A percentile compares a stretch with the other conserved stretches of the same genome.
Evolutionary conservation across 345 rosid species (phyloP).

Genomic region (Zanthoxylum bungeanum): DNA sequence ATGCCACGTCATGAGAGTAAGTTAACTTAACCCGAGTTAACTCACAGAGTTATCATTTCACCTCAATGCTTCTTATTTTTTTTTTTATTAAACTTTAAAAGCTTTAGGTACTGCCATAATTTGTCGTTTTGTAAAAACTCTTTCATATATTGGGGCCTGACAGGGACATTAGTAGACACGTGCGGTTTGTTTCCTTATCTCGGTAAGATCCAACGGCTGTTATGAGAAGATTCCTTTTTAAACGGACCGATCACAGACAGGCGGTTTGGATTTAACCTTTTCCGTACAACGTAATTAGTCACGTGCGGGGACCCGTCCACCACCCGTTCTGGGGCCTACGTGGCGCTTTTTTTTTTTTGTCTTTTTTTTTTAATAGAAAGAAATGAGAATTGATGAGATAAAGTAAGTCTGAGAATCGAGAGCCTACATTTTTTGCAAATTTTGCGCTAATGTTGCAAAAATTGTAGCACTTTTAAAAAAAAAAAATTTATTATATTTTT

Average conservation of each 20-base stretch:
- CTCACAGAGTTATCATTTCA: constrained; percentile 20
- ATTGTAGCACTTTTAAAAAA: too few species aligned
- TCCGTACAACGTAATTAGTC: background rate
- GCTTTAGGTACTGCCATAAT: background rate
- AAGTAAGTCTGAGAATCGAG: background rate
- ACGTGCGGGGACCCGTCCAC: background rate
- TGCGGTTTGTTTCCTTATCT: background rate
- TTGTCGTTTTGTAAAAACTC: constrained; percentile 24
- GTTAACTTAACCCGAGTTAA: constrained; percentile 24
- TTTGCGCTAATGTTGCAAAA: background rate
- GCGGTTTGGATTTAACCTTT: background rate
- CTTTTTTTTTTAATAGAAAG: too few species aligned
- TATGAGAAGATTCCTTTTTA: constrained; percentile 15
- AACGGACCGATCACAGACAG: constrained; percentile 12
- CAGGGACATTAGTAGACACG: constrained; percentile 9
- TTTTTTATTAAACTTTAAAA: too few species aligned
- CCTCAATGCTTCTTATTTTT: background rate
- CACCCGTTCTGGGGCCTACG: constrained; percentile 5
- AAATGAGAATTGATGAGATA: background rate
- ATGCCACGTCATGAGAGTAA: constrained; percentile 8
- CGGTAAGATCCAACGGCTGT: constrained; percentile 23
- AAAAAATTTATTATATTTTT: too few species aligned
- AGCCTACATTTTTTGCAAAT: background rate
- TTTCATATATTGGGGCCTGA: background rate
- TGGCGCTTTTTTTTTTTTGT: background rate